These are phyloP conservation scores for Endothia cerciana DNA, from an alignment of 2,329 filamentous ascomycete genomes.

Conservation along the genomic window DNA sequence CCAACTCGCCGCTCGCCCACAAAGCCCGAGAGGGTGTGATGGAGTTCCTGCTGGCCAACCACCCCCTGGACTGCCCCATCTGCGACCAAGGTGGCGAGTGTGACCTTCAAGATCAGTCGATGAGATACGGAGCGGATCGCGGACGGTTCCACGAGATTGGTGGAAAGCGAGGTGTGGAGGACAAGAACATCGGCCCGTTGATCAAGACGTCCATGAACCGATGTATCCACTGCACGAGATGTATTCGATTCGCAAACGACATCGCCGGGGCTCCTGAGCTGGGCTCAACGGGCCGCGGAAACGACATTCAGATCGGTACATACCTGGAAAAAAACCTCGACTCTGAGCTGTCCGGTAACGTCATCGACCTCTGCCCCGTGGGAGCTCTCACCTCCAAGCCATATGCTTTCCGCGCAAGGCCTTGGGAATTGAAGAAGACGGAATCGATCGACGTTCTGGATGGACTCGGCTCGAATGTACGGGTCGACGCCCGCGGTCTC, in stretches of 20 bases:
- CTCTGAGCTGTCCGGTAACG: slow-evolving; percentile 93
- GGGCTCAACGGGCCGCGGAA: slow-evolving; percentile 91
- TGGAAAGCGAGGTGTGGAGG: slow-evolving; percentile 96
- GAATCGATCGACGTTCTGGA: slow-evolving; percentile 96
- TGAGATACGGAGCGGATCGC: slow-evolving; percentile 95
- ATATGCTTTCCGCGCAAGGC: slow-evolving; percentile 93
- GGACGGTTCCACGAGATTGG: slow-evolving; percentile 95
- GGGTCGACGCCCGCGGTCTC: slow-evolving; percentile 88
- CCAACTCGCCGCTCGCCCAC: slow-evolving; percentile 92
- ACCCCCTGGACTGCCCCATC: slow-evolving; percentile 93
- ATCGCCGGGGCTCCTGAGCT: slow-evolving; percentile 94
- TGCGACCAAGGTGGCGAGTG: slow-evolving; percentile 99
- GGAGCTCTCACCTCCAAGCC: slow-evolving; percentile 96
- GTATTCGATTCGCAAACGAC: slow-evolving; percentile 97
- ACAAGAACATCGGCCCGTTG: slow-evolving; percentile 98
- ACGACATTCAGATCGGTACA: slow-evolving; percentile 96
- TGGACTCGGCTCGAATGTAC: slow-evolving; percentile 90
- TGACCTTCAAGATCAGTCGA: slow-evolving; percentile 98
- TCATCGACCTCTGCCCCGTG: slow-evolving; percentile 97
- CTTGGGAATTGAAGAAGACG: slow-evolving; percentile 96
- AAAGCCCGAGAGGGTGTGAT: slow-evolving; percentile 98
- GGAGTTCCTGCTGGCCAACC: slow-evolving; percentile 97
- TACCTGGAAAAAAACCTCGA: slow-evolving; percentile 95
- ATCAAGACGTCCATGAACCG: slow-evolving; percentile 99
- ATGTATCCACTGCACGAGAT: slow-evolving; percentile 98